Base-by-base conservation (phyloP, 2,329 filamentous ascomycete genomes). In the Trichoderma gracile region DNA sequence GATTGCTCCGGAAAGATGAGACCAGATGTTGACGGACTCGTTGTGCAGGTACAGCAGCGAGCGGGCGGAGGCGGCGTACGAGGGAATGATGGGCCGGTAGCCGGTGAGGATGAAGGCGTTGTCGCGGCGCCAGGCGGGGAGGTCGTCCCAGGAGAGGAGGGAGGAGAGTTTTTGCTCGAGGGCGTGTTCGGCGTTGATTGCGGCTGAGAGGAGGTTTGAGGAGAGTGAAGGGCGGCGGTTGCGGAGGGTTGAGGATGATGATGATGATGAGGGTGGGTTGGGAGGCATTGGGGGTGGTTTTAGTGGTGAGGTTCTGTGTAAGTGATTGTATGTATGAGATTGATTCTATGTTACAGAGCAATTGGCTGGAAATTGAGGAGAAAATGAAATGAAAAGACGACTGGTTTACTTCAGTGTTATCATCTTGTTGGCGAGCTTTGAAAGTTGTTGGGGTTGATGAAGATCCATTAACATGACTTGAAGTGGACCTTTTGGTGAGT, bases 1-100 rank as follows among this genome's bases (percentile, higher is more conserved):
- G 1, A 89, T 57, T 12, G 89, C 85, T 8, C 92, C 92, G 46
- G 92, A 71, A 10, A 88, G 81, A 68, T 87, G 85, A 14, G 84
- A 81, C 83, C 84, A 87, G 73, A 87, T 86, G 75, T 87, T 87
- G 75, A 87, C 84, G 45, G 78, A 82, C 73, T 87, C 85, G 73
- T 87, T 87, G 78, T 87, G 85, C 65, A 86, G 72, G 74, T 81
- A 81, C 69, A 78, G 78, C 50, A 87, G 76, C 57, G 81, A 84
- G 52, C 70, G 69, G 54, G 84, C 70, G 27, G 81, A 82, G 66
- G 73, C 71, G 53, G 66, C 56, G 74, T 84, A 83, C 58, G 81
- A 84, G 72, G 79, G 75, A 69, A 78, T 80, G 25, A 79, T 80
- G 2, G 75, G 78, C 10, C 85, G 83, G 74, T 87, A 87, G 66